Evolutionary conservation across 345 rosid genomes (phyloP).

Genomic region (Acer yangbiense): DNA sequence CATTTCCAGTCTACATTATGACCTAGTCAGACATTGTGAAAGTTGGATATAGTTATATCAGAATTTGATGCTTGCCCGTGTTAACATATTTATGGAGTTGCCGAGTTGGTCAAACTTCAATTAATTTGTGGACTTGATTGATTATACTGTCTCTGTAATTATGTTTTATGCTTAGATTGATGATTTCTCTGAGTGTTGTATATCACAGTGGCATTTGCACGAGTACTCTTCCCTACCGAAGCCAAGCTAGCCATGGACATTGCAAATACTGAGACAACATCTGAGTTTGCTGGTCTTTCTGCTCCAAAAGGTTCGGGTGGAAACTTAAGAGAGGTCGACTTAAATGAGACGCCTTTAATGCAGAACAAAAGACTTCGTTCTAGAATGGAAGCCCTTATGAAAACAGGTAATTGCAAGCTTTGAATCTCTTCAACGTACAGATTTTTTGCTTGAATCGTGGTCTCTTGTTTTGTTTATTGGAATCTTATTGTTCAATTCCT

Average conservation of each 20-base stretch:
- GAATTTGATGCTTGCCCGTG: neutral
- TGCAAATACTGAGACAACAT: conserved; percentile 72
- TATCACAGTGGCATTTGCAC: conserved; percentile 84
- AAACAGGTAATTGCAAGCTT: conserved; percentile 60
- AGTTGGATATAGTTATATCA: neutral
- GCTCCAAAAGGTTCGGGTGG: conserved; percentile 59
- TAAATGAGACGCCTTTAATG: conserved; percentile 83
- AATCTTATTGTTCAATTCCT: neutral
- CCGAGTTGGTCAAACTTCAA: neutral
- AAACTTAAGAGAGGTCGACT: conserved; percentile 75
- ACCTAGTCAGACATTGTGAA: neutral
- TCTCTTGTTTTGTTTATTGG: neutral
- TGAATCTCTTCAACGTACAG: conserved; percentile 1
- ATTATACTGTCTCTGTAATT: neutral
- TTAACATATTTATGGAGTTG: neutral
- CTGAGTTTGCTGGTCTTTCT: conserved; percentile 63
- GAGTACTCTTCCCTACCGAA: conserved; percentile 80
- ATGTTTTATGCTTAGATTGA: neutral
- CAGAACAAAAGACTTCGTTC: conserved; percentile 66
- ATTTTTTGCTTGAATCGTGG: neutral
- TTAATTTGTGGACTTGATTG: conserved; percentile 9
- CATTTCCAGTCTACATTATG: neutral
- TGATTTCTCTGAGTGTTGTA: conserved; percentile 18
- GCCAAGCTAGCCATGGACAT: conserved; percentile 92
- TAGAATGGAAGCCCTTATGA: conserved; percentile 86